These are phyloP conservation scores for Volvariella volvacea DNA, from an alignment of 1,284 basidiomycete genomes.

Conservation along the genomic window DNA sequence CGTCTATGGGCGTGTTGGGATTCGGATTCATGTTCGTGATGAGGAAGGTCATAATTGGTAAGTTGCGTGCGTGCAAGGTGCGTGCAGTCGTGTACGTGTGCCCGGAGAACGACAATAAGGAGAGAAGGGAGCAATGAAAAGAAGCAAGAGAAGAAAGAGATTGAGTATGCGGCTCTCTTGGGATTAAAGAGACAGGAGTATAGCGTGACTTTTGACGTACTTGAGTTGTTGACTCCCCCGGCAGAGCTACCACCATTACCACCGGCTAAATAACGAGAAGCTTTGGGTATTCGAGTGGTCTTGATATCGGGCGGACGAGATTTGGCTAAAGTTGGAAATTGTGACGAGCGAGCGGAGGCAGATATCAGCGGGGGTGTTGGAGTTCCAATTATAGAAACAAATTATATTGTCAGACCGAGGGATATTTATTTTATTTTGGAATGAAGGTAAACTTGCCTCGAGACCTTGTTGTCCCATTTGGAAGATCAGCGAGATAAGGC, in stretches of 20 bases:
- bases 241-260: not conserved
- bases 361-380: slow-evolving; percentile 5
- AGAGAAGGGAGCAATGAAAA: slow-evolving; percentile 10
- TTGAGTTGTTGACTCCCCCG: slow-evolving; percentile 8
- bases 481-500: slow-evolving; percentile 34
- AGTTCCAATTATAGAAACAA: no score
- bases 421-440: no score
- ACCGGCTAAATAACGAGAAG: slow-evolving; percentile 11
- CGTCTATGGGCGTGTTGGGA: slow-evolving; percentile 34
- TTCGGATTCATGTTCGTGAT: not conserved
- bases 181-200: slow-evolving; percentile 8
- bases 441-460: no score
- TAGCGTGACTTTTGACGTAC: slow-evolving; percentile 10
- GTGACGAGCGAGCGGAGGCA: slow-evolving; percentile 14
- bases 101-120: not conserved
- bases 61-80: no score
- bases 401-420: no score
- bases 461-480: slow-evolving; percentile 19
- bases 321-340: slow-evolving; percentile 10
- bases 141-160: no score
- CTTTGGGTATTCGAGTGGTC: slow-evolving; percentile 34
- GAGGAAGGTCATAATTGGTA: not conserved
- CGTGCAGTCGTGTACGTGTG: no score
- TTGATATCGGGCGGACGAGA: slow-evolving; percentile 22
- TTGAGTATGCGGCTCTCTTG: no score